Evolutionary conservation across 768 basidiomycete genomes (phyloP), one percentile per base, ranked within the genome.

Genomic region (Psilocybe tampanensis): DNA sequence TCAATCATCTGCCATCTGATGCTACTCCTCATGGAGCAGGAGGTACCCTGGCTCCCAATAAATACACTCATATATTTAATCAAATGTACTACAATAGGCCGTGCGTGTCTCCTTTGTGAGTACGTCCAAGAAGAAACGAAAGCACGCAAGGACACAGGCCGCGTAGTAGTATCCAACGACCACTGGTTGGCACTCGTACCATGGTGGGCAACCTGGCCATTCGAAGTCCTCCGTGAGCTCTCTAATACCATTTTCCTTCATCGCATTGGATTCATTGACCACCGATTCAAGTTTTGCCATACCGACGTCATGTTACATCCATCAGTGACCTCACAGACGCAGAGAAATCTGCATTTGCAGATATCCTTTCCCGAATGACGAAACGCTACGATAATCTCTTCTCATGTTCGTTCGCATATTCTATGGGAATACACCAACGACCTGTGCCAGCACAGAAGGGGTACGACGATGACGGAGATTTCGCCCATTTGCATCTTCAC

Each of bases 201-300:
- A 2, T 96, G 92, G 88, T 97, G 95, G 95, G 95, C 94, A 6
- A 83, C 84, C 29, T 97, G 94, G 95, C 95, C 95, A 0, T 97
- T 87, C 67, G 95, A 97, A 70, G 78, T 88, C 17, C 73, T 95
- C 64, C 68, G 90, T 89, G 63, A 64, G 79, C 73, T 29, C n/a
- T 29, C 12, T 21, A 19, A 26, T 19, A 5, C 44, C 7, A 32
- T 47, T 33, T n/a, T 7, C 22, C 18, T 4, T 32, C 26, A 19
- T 7, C 18, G 13, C 41, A 36, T 33, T 36, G 59, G 55, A 42
- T 50, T 54, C 42, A 42, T 43, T 39, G 48, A 44, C 3, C 34
- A 8, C 8, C 22, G 9, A 9, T 50, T 32, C 22, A 59, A 92
- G 91, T 94, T 48, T 74, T 94, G 26, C 90, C 92, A 0, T 84